Evolutionary conservation across 257 asterid species (phyloP), one percentile per base, ranked within the genome.

Genomic region (Przewalskia tangutica): DNA sequence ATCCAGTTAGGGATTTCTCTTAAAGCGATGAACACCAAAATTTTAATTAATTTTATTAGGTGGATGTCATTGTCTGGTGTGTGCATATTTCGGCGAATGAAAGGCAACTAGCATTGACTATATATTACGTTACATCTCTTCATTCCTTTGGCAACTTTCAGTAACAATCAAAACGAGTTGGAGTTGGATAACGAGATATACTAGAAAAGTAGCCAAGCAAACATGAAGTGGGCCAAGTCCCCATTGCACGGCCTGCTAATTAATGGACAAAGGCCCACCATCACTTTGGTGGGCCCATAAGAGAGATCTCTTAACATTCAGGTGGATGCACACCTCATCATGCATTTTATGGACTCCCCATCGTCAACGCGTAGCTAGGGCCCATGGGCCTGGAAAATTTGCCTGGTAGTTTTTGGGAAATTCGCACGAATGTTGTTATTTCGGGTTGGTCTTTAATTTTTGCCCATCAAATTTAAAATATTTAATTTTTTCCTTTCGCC

Each of bases 211-310:
- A 34, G 83, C 85, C 82, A 65, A 66, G 23, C 70, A n/a, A 81
- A 46, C 62, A 78, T 40, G 76, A 68, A 67, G 86, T 88, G 91
- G 95, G 93, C 87, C 92, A 60, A 77, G 51, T 64, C 59, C 77
- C 14, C 71, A 83, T 78, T 81, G n/a, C 10, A 82, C 68, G 90
- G 87, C 88, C 88, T 83, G 83, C 84, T 42, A 82, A 86, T 85
- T 84, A 91, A 92, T 92, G 60, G 65, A 77, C 68, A 27, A 3
- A 82, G 92, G 90, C 90, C 97, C 87, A 89, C 92, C 11, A 5
- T 20, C 32, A n/a, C 23, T 58, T 76, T 5, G 10, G 14, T 54
- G 77, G 56, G 38, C 82, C 50, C 66, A 79, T 53, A 77, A 87
- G 20, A 81, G 78, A 56, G 82, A 38, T 66, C 82, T 80, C 40